phyloP scores from a whole-genome alignment of 1,284 basidiomycete species.

The Chondrostereum purpureum region DNA sequence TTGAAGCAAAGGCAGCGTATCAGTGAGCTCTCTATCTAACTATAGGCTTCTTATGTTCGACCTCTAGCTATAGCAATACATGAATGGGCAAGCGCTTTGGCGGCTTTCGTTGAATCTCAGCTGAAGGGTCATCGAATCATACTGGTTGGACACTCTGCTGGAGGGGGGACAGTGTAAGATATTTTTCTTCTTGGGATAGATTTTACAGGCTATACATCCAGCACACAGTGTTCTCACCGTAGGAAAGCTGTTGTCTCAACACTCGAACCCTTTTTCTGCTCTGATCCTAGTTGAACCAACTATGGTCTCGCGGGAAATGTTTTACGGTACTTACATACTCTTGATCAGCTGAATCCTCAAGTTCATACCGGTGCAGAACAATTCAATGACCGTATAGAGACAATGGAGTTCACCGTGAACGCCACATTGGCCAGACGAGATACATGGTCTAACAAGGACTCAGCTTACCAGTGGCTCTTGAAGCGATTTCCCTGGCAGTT shows the following conservation, averaged over 20 bases:
- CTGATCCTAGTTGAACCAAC: conserved; percentile 38
- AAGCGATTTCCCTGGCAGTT: conserved; percentile 34
- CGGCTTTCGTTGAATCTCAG: conserved; percentile 15
- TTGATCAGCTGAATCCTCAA: not conserved
- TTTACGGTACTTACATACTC: conserved; percentile 3
- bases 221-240: no score
- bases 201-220: no score
- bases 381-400: conserved; percentile 27
- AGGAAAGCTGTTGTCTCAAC: no score
- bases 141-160: conserved; percentile 18
- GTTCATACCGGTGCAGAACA: conserved; percentile 22
- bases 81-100: conserved; percentile 18
- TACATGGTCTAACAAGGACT: conserved; percentile 27
- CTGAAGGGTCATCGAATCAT: conserved; percentile 19
- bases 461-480: conserved; percentile 30
- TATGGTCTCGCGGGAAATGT: conserved; percentile 27
- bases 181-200: no score
- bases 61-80: conserved; percentile 33
- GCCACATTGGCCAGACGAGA: conserved; percentile 29
- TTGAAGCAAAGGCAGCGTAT: conserved; percentile 25
- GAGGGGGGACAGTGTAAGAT: conserved; percentile 18
- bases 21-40: conserved; percentile 23
- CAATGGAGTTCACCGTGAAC: conserved; percentile 29
- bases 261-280: conserved; percentile 26
- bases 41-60: no score